Evolutionary conservation across 148 eudicot genomes (phyloP).

Genomic region (Gaultheria prostrata): DNA sequence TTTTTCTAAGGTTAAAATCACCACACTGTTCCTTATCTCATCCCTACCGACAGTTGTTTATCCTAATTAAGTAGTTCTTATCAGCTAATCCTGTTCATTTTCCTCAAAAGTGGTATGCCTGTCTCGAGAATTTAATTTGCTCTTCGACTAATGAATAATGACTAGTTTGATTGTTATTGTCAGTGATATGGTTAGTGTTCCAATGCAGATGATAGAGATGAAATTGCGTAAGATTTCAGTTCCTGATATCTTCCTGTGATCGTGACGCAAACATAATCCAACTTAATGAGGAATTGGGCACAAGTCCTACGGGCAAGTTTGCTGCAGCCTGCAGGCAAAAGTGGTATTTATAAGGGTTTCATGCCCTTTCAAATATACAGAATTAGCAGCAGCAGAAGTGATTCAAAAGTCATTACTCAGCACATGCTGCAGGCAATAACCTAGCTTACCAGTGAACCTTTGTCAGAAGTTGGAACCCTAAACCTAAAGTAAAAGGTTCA

Average conservation of each 20-base stretch:
- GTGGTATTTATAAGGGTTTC: background rate
- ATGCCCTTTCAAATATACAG: background rate
- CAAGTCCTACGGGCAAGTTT: background rate
- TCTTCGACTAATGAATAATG: background rate
- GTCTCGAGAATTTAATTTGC: background rate
- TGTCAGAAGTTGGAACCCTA: background rate
- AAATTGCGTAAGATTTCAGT: background rate
- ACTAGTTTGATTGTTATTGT: background rate
- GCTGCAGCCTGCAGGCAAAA: background rate
- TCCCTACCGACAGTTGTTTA: background rate
- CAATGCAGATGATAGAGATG: background rate
- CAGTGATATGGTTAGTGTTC: background rate
- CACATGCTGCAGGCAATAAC: background rate
- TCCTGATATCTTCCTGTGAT: background rate
- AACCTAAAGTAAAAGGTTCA: background rate
- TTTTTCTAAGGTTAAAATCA: background rate
- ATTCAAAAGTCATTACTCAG: background rate
- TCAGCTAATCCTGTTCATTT: background rate
- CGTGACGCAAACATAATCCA: background rate
- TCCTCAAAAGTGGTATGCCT: background rate
- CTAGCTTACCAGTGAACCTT: background rate
- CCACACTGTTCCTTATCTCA: background rate
- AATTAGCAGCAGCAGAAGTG: constrained; percentile 8
- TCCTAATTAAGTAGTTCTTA: background rate
- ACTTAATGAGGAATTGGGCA: background rate